Base-by-base conservation (phyloP, 2,329 filamentous ascomycete species). In the Alternaria brassicicola region DNA sequence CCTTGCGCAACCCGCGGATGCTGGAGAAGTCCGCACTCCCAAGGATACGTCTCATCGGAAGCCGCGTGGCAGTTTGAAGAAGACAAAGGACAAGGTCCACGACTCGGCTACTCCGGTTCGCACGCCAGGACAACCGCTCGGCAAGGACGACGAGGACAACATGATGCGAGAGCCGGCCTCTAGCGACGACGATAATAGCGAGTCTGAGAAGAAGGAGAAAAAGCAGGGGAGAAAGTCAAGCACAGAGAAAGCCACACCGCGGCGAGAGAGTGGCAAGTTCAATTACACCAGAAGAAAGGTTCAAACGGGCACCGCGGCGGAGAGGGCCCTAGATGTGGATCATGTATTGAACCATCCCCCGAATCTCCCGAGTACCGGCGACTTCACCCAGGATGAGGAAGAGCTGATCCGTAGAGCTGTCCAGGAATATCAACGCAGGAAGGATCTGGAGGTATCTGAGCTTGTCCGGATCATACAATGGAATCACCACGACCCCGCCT, bases 331-430 rank as follows among this genome's bases (percentile, higher is more conserved):
- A 6, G 41, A 60, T 8, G 52, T 45, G 1, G 17, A 23, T 4
- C 64, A 59, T 5, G 53, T 63, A 7, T 35, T 71, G 3, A 42
- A 57, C 7, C 54, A 63, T 9, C 66, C 63, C 4, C 63, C 64
- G 4, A 57, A 68, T 13, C n/a, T 67, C 33, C 65, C 58, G 21
- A 46, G 30, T 1, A 26, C 43, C 19, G 69, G 69, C 19, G 62
- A 63, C 2, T 71, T 63, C 23, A 65, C 63, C 1, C 38, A 48
- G 1, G 69, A 71, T 26, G 69, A 71, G 42, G 54, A 63, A n/a
- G 69, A 71, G 23, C 35, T 70, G 10, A 59, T 71, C 17, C 66
- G 69, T 6, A 59, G 69, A 61, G 65, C 66, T 13, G 64, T 71
- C 7, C 50, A 42, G 6, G 60, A 68, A 26, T 65, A 56, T n/a